Evolutionary conservation across 169 alveolate species (phyloP).

Genomic region (Theileria luwenshuni): DNA sequence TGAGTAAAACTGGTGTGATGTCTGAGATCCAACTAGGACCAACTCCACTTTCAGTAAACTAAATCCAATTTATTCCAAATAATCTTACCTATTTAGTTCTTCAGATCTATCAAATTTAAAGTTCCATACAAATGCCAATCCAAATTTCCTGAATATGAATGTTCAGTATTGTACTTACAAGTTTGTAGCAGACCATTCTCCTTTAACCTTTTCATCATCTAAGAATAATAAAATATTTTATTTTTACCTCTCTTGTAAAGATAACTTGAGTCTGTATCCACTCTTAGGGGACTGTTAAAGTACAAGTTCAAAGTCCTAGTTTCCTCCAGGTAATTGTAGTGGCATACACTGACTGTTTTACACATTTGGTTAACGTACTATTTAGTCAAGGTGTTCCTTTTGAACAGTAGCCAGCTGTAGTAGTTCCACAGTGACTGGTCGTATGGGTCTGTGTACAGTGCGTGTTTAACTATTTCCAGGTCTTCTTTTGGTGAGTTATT

Average conservation of each 20-base stretch:
- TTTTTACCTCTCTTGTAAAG: background rate
- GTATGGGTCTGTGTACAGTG: conserved; percentile 67
- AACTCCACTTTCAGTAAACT: conserved; percentile 11
- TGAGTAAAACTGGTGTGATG: conserved; percentile 6
- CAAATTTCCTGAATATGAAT: background rate
- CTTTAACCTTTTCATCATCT: conserved; percentile 22
- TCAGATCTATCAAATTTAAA: background rate
- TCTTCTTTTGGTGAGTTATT: conserved; percentile 26
- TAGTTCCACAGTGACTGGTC: conserved; percentile 65
- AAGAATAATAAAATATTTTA: conserved; percentile 6
- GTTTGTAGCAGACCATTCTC: conserved; percentile 19
- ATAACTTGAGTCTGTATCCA: conserved; percentile 21
- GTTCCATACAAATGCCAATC: conserved; percentile 1
- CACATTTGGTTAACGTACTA: conserved; percentile 24
- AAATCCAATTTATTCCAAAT: background rate
- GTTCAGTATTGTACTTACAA: background rate
- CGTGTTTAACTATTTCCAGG: conserved; percentile 34
- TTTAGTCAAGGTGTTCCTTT: conserved; percentile 29
- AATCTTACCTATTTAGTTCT: background rate
- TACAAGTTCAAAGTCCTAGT: conserved; percentile 20
- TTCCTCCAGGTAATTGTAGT: conserved; percentile 6
- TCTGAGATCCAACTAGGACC: background rate
- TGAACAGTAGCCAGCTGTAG: conserved; percentile 50
- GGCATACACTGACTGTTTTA: background rate
- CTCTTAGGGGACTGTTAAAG: conserved; percentile 41